phyloP scores from a whole-genome alignment of 139 green algal genomes.

The Nannochloris sp. region DNA sequence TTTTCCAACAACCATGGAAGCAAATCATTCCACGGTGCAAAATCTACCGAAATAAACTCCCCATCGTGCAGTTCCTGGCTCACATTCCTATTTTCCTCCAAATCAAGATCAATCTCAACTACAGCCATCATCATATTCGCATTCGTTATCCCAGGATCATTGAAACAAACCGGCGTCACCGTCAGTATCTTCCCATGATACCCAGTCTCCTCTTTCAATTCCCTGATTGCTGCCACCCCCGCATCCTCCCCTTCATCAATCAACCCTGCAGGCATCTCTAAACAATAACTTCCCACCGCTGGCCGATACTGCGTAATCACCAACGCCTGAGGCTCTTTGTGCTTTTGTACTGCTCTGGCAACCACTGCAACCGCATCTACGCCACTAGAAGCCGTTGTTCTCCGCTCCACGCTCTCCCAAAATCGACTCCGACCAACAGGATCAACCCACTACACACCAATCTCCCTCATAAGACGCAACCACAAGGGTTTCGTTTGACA shows the following conservation, averaged over 20 bases:
- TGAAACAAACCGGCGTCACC: conserved; percentile 25
- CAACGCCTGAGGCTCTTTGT: conserved; percentile 10
- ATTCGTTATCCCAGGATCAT: conserved; percentile 47
- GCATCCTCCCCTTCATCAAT: conserved; percentile 48
- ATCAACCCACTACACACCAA: conserved; percentile 31
- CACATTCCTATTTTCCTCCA: conserved; percentile 37
- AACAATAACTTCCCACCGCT: conserved; percentile 25
- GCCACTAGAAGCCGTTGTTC: conserved; percentile 18
- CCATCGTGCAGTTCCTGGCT: conserved; percentile 44
- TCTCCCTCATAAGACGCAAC: too few relatives aligned
- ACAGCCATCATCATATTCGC: conserved; percentile 43
- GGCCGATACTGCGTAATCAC: conserved; percentile 44
- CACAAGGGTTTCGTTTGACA: too few relatives aligned
- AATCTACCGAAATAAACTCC: conserved; percentile 44
- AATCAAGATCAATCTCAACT: conserved; percentile 43
- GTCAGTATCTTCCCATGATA: conserved; percentile 32
- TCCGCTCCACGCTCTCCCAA: conserved; percentile 42
- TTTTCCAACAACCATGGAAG: conserved; percentile 17
- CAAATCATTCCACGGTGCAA: conserved; percentile 33
- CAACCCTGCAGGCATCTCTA: conserved; percentile 59
- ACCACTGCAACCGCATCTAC: conserved; percentile 40
- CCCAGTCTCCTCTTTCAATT: conserved; percentile 64
- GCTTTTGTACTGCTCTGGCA: conserved; percentile 21
- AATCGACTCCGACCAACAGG: conserved; percentile 24
- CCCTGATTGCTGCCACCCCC: conserved; percentile 41